Conservation (phyloP, 1,284 basidiomycete species). For the Polyporus tsugae region DNA sequence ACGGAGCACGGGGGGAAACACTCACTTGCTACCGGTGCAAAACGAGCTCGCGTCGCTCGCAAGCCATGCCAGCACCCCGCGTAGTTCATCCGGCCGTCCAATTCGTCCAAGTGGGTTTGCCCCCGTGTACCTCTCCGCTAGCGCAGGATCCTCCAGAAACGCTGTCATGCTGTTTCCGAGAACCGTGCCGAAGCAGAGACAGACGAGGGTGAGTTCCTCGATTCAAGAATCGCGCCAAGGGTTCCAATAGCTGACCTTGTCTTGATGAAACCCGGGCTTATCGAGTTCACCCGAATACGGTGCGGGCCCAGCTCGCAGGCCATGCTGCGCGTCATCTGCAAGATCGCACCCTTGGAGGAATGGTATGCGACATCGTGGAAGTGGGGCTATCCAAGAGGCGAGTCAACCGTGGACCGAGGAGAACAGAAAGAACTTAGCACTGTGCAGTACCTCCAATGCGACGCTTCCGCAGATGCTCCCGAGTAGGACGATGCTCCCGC, state of each 20-base stretch:
- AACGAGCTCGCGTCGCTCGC: conserved; percentile 69
- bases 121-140: background rate
- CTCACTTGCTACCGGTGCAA: conserved; percentile 39
- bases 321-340: conserved; percentile 85
- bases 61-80: conserved; percentile 77
- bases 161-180: background rate
- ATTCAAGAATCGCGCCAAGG: conserved; percentile 45
- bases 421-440: background rate
- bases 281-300: conserved; percentile 76
- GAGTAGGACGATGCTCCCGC: conserved; percentile 84
- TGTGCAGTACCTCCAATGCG: conserved; percentile 56
- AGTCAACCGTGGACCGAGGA: background rate
- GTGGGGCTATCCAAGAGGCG: background rate
- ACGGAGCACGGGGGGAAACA: background rate
- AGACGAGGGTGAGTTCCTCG: background rate
- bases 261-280: conserved; percentile 79
- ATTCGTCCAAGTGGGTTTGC: conserved; percentile 75
- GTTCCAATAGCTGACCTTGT: conserved; percentile 44
- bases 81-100: conserved; percentile 76
- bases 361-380: conserved; percentile 67
- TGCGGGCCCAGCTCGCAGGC: conserved; percentile 81
- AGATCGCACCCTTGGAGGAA: conserved; percentile 80
- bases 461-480: conserved; percentile 88
- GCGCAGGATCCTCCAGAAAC: background rate
- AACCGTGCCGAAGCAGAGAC: background rate